phyloP scores from a whole-genome alignment of 202 grass and related monocot species.

The Saccharum hybrid region DNA sequence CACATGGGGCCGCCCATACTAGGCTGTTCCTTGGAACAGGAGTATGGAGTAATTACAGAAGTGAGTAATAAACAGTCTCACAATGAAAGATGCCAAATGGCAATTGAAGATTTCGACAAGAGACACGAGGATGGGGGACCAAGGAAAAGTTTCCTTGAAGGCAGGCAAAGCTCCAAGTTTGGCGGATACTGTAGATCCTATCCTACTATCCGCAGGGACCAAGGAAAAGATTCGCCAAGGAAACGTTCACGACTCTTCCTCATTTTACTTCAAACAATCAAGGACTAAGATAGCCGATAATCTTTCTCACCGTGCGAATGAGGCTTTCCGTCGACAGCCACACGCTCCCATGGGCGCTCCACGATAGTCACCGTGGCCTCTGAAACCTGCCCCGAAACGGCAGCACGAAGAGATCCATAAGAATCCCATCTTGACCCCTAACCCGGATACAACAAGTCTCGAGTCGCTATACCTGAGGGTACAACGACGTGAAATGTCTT shows the following conservation, averaged over 20 bases:
- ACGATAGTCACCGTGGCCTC: constrained; percentile 67
- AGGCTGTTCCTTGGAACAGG: not conserved
- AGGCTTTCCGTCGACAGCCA: constrained; percentile 61
- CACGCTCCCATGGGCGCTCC: constrained; percentile 95
- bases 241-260: constrained; percentile 26
- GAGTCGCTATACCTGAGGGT: constrained; percentile 64
- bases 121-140: not conserved
- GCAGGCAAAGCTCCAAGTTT: not conserved
- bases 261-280: not conserved
- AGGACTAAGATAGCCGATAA: not conserved
- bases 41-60: not conserved
- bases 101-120: not conserved
- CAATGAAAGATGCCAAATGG: not conserved
- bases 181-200: not conserved
- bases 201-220: not conserved
- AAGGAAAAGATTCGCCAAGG: too few species aligned
- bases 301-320: constrained; percentile 79
- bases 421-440: not conserved
- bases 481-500: constrained; percentile 72
- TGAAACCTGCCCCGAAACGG: constrained; percentile 53
- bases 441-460: not conserved
- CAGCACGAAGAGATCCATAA: not conserved
- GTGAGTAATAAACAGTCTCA: not conserved
- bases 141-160: not conserved
- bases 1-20: not conserved